A percentile compares a stretch with the other conserved stretches of the same genome.
phyloP scores from a whole-genome alignment of 2,329 filamentous ascomycete genomes.

The Diaporthe aspalathi region DNA sequence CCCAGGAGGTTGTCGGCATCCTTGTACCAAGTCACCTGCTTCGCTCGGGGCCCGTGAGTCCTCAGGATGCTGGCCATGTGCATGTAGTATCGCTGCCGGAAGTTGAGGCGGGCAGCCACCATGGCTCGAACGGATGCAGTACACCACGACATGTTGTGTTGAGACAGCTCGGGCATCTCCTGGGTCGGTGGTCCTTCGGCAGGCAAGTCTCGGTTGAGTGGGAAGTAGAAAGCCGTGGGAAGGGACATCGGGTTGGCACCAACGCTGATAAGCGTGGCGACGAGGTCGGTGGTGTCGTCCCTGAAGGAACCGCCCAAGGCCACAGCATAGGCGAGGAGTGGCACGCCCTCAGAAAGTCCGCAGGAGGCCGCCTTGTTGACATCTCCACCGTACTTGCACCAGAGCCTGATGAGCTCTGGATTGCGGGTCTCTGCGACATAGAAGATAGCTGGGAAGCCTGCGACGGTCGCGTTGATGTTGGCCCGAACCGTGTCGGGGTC shows the following conservation, averaged over 20 bases:
- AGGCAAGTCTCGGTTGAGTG: slow-evolving; percentile 3
- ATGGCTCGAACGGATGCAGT: neutral
- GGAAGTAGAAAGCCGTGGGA: slow-evolving; percentile 15
- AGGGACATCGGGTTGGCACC: slow-evolving; percentile 1
- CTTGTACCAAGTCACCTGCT: slow-evolving; percentile 26
- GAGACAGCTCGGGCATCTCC: slow-evolving; percentile 5
- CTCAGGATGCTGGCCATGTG: slow-evolving; percentile 19
- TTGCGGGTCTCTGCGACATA: slow-evolving; percentile 11
- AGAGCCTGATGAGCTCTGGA: slow-evolving; percentile 22
- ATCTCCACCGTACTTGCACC: slow-evolving; percentile 16
- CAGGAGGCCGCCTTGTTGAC: neutral
- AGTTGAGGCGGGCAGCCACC: neutral
- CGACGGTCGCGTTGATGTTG: neutral
- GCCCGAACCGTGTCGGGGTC: neutral
- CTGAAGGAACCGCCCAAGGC: slow-evolving; percentile 22
- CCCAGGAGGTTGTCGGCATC: slow-evolving; percentile 29
- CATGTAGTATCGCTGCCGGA: slow-evolving; percentile 24
- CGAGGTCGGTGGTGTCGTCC: slow-evolving; percentile 4
- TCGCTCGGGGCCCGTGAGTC: neutral
- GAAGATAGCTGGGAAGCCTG: slow-evolving; percentile 7
- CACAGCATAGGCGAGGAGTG: slow-evolving; percentile 4
- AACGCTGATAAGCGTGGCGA: slow-evolving; percentile 18
- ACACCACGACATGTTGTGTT: slow-evolving; percentile 7
- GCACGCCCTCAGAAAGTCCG: slow-evolving; percentile 3
- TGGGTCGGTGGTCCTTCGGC: neutral